Evolutionary conservation across 176 grass and related monocot genomes (phyloP).

Genomic region (Avena insularis): DNA sequence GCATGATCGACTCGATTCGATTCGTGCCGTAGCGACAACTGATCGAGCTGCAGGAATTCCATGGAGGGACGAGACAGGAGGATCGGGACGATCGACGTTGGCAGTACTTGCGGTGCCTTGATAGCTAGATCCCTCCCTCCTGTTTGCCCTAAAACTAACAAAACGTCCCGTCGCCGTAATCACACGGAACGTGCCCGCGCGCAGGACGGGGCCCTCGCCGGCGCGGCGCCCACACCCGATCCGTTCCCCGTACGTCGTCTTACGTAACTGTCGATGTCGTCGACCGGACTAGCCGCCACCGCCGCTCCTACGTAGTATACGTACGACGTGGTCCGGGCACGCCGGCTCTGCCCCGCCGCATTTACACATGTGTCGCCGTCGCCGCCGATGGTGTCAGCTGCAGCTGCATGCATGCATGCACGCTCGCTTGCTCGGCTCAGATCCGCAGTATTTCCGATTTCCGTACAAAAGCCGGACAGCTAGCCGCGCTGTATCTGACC

Average conservation of each 20-base stretch:
- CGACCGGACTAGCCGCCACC: background rate
- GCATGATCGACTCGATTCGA: background rate
- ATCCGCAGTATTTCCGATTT: background rate
- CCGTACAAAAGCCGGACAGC: slow-evolving; percentile 9
- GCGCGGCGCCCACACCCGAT: background rate
- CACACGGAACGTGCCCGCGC: background rate
- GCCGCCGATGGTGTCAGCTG: background rate
- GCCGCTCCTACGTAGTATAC: background rate
- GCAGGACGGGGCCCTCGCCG: background rate
- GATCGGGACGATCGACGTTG: too few species aligned
- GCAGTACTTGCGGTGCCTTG: background rate
- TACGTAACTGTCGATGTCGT: background rate
- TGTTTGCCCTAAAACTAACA: background rate
- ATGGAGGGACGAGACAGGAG: background rate
- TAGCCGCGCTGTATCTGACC: slow-evolving; percentile 13
- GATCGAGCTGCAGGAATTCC: background rate
- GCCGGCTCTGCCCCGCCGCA: background rate
- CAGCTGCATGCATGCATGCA: slow-evolving; percentile 19
- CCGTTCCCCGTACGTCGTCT: background rate
- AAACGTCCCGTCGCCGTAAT: background rate
- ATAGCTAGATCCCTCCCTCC: background rate
- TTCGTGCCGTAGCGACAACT: background rate
- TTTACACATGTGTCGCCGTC: background rate
- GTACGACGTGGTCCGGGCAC: background rate
- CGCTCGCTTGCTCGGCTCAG: background rate